Conservation (phyloP, 768 basidiomycete genomes). For the Suillus subluteus region DNA sequence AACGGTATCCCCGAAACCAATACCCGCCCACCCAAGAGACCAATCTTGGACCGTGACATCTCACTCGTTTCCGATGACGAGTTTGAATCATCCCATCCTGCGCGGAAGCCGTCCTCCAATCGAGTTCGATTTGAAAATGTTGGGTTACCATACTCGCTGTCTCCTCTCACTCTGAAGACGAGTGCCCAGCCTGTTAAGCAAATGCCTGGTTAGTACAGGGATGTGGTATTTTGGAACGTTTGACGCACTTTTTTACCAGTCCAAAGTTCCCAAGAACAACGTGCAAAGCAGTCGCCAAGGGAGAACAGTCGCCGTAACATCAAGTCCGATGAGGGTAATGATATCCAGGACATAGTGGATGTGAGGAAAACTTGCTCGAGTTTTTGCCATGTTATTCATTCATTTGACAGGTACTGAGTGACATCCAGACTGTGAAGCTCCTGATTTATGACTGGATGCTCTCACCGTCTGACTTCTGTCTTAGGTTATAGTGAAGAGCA, state of each 20-base stretch:
- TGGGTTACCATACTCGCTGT: neutral
- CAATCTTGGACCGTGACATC: neutral
- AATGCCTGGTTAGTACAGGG: neutral
- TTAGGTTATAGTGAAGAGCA: slow-evolving; percentile 53
- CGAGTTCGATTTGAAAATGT: slow-evolving; percentile 1
- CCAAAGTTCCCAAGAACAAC: neutral
- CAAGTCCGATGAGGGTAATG: slow-evolving; percentile 15
- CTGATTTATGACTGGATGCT: slow-evolving; percentile 1
- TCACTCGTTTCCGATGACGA: neutral
- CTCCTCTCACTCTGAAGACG: neutral
- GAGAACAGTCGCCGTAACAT: neutral
- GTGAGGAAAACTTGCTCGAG: slow-evolving; percentile 31
- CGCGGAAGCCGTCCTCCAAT: neutral
- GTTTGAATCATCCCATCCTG: neutral
- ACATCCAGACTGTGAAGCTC: slow-evolving; percentile 49
- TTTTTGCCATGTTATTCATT: neutral
- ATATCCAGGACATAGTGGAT: slow-evolving; percentile 43
- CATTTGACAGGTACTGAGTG: slow-evolving; percentile 45
- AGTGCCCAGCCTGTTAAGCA: neutral
- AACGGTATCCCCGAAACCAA: neutral
- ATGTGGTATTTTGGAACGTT: neutral
- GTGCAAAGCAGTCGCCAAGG: neutral
- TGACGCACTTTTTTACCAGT: neutral
- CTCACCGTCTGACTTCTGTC: slow-evolving; percentile 19
- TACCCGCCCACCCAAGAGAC: neutral